Base-by-base conservation (phyloP, 305 asterid genomes). In the Solanum chacoense region DNA sequence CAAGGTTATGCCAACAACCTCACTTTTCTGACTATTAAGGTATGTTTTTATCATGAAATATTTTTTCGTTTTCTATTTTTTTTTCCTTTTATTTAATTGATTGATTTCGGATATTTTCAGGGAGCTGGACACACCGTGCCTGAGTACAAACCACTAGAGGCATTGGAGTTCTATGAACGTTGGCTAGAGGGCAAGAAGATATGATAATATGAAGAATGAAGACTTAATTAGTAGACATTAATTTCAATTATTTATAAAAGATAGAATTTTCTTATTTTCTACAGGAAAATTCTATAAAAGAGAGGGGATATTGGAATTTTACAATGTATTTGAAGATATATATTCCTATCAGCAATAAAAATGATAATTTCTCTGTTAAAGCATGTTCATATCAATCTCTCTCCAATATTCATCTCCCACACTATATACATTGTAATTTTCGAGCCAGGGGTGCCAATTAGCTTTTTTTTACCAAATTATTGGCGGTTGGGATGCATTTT, bases 81-180 rank as follows among this genome's bases (percentile, higher is more conserved):
- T 45, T n/a, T 40, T 0, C 20, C n/a, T 50, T 16, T 26, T 73
- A 22, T 50, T 35, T 59, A 78, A 20, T 71, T 45, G 34, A 81
- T 81, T 72, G 37, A 29, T 72, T 37, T 89, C 40, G 85, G 79
- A 69, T 67, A 34, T 22, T 22, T 86, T 91, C 94, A 95, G 98
- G 99, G 99, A 76, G 90, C 98, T 26, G 99, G 99, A 65, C 99
- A 97, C 89, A 94, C 98, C 0, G 99, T 97, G 35, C 96, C 98
- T 0, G 99, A 97, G 89, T 97, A 97, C 94, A 97, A 97, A 91
- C 99, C 99, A 36, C 91, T 28, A 0, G 98, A 97, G 92, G 94
- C 98, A 1, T 91, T 96, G 88, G 93, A 91, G 87, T 95, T 97
- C 89, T 97, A 94, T 45, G 74, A 95, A 0, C 96, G 95, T 34